phyloP scores from a whole-genome alignment of 73 alveolate genomes.

The Paramecium octaurelia region DNA sequence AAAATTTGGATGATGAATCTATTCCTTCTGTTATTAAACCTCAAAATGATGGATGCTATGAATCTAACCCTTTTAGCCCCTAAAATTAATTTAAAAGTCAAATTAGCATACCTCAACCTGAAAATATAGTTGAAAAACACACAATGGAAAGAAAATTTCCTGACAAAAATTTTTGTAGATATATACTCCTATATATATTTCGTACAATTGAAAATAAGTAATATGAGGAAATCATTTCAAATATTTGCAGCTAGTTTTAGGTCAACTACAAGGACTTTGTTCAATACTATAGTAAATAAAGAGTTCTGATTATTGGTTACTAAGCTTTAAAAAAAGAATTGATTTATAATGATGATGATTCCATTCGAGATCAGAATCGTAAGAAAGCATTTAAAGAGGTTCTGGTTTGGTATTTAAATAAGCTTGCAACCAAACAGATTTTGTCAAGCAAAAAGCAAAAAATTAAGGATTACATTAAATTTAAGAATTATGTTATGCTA shows the following conservation, averaged over 20 bases:
- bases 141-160: too few species aligned
- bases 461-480: background rate
- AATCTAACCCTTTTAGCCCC: too few species aligned
- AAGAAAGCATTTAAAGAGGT: constrained; percentile 2
- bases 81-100: too few species aligned
- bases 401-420: background rate
- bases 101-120: too few species aligned
- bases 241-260: background rate
- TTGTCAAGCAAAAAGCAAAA: background rate
- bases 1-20: too few species aligned
- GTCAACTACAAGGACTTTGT: background rate
- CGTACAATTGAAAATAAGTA: background rate
- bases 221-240: background rate
- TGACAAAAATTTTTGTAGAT: constrained; percentile 3
- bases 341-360: background rate
- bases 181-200: background rate
- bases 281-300: background rate
- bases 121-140: too few species aligned
- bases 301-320: background rate
- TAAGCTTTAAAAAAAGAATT: background rate
- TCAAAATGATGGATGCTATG: too few species aligned
- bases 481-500: background rate
- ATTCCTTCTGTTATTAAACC: too few species aligned
- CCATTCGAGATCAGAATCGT: background rate
- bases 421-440: background rate